Evolutionary conservation across 768 basidiomycete genomes (phyloP).

Genomic region (Tylopilus felleus): DNA sequence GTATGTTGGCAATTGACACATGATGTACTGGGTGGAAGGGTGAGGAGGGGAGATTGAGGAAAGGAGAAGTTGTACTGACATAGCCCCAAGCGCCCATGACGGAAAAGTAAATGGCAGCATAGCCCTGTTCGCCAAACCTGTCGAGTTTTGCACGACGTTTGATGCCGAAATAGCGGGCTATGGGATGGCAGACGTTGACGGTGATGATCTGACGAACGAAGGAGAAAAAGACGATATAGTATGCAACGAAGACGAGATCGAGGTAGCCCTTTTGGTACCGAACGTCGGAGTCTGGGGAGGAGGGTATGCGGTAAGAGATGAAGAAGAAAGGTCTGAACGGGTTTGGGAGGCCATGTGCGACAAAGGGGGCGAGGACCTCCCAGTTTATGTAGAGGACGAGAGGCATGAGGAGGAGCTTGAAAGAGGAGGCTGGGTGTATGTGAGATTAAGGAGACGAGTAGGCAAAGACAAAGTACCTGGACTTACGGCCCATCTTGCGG

Average conservation of each 20-base stretch:
- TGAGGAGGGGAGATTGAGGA: neutral
- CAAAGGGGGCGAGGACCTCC: conserved; percentile 48
- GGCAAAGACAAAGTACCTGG: conserved; percentile 44
- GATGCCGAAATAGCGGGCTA: conserved; percentile 72
- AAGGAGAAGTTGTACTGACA: conserved; percentile 42
- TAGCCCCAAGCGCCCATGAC: conserved; percentile 71
- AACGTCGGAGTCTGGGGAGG: conserved; percentile 49
- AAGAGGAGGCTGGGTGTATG: conserved; percentile 47
- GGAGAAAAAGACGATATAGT: conserved; percentile 86
- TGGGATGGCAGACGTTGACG: conserved; percentile 57
- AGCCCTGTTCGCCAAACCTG: conserved; percentile 89
- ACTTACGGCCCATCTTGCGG: conserved; percentile 67
- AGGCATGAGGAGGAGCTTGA: conserved; percentile 63
- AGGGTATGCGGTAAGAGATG: conserved; percentile 60
- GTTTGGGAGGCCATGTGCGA: conserved; percentile 53
- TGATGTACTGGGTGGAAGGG: conserved; percentile 59
- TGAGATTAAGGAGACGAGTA: neutral
- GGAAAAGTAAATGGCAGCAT: conserved; percentile 79
- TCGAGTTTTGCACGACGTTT: conserved; percentile 62
- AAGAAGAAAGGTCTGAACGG: conserved; percentile 73
- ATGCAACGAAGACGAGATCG: conserved; percentile 77
- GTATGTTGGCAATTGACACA: conserved; percentile 76
- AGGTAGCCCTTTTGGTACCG: conserved; percentile 69
- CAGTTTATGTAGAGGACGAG: conserved; percentile 63
- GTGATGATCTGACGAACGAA: conserved; percentile 78